These are phyloP conservation scores for Arthonia radiata DNA, from an alignment of 495 filamentous ascomycete genomes.

Conservation along the genomic window DNA sequence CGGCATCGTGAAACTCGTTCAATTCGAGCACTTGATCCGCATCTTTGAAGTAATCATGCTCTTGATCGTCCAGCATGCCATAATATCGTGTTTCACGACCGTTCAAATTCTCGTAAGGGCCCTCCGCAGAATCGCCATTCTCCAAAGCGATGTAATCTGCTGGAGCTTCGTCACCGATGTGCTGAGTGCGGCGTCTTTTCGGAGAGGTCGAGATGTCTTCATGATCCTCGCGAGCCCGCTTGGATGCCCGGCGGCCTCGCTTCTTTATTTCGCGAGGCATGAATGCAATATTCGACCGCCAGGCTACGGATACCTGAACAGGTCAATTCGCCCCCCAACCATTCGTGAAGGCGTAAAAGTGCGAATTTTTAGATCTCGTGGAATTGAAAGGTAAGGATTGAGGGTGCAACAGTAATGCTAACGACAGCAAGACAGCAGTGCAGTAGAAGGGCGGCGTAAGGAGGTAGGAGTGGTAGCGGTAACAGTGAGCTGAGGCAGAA, in stretches of 20 bases:
- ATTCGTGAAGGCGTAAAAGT: too few species aligned
- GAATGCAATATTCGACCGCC: too few species aligned
- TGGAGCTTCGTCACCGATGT: constrained; percentile 15
- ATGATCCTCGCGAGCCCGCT: constrained; percentile 19
- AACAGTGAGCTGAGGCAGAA: too few species aligned
- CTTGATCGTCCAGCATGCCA: constrained; percentile 67
- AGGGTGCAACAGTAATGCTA: too few species aligned
- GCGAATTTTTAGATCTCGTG: too few species aligned
- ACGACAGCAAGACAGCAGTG: too few species aligned
- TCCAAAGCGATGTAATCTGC: constrained; percentile 8
- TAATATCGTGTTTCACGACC: constrained; percentile 41
- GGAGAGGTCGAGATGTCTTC: constrained; percentile 10
- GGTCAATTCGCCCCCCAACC: too few species aligned
- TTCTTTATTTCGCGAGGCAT: constrained; percentile 42
- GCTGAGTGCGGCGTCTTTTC: background rate
- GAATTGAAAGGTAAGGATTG: too few species aligned
- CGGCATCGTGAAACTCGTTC: constrained; percentile 54
- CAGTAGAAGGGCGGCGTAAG: too few species aligned
- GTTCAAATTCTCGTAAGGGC: constrained; percentile 8
- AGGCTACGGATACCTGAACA: too few species aligned
- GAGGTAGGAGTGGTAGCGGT: too few species aligned
- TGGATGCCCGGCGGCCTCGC: constrained; percentile 34
- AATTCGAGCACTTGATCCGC: constrained; percentile 72
- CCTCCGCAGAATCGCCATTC: constrained; percentile 5
- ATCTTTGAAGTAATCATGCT: constrained; percentile 80